These are phyloP conservation scores for Hemileia vastatrix DNA, from an alignment of 1,284 basidiomycete species.

Conservation along the genomic window DNA sequence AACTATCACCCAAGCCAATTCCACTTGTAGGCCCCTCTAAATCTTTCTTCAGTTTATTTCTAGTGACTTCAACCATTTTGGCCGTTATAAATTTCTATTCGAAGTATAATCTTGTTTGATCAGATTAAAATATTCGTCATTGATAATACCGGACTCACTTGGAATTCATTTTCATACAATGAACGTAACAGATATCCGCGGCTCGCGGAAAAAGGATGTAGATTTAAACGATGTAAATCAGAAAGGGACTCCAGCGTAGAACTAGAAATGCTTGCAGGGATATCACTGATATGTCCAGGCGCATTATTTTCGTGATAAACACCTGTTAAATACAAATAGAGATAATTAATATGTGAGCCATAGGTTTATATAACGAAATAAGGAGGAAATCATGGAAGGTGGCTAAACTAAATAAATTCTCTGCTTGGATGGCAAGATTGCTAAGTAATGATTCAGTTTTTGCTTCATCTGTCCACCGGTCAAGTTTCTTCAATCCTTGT, in stretches of 20 bases:
- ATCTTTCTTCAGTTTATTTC: slow-evolving; percentile 9
- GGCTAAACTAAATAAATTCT: neutral
- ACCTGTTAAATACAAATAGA: neutral
- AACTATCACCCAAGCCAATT: slow-evolving; percentile 9
- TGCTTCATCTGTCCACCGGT: slow-evolving; percentile 19
- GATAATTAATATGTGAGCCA: neutral
- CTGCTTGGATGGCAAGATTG: neutral
- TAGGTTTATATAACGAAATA: neutral
- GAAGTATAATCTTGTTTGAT: neutral
- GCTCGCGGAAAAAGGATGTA: slow-evolving; percentile 6
- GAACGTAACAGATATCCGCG: slow-evolving; percentile 7
- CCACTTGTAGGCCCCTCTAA: neutral
- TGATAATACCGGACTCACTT: slow-evolving; percentile 1
- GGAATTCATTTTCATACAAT: slow-evolving; percentile 13
- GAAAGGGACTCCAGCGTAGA: neutral
- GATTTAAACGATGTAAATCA: neutral
- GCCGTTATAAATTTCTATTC: slow-evolving; percentile 13
- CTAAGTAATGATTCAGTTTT: neutral
- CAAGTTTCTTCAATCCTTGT: neutral
- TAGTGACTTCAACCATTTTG: slow-evolving; percentile 11
- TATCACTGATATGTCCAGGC: neutral
- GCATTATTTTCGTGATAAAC: neutral
- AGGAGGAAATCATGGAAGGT: neutral
- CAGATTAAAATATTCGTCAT: neutral
- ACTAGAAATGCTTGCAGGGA: no score